These are phyloP conservation scores for Hyphopichia khmerensis DNA, from an alignment of 1,139 yeast species.

Conservation along the genomic window DNA sequence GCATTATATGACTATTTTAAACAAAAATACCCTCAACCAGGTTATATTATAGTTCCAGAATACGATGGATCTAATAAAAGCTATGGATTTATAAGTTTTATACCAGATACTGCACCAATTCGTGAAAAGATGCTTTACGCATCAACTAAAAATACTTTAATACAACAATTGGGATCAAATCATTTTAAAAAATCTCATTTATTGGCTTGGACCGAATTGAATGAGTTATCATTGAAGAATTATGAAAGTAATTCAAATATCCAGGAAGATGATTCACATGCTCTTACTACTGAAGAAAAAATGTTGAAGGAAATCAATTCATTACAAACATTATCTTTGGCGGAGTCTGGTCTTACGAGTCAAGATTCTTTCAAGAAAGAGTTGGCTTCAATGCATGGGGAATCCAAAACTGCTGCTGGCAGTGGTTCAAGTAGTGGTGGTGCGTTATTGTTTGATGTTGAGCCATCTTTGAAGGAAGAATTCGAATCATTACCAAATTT, in stretches of 20 bases:
- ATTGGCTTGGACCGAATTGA: conserved; percentile 55
- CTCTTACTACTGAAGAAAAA: conserved; percentile 64
- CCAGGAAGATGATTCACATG: conserved; percentile 35
- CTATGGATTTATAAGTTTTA: conserved; percentile 70
- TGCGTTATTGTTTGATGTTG: conserved; percentile 28
- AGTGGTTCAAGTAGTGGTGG: conserved; percentile 5
- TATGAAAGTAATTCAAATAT: conserved; percentile 39
- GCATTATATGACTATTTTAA: conserved; percentile 31
- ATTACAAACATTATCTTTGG: conserved; percentile 29
- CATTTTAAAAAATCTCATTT: conserved; percentile 51
- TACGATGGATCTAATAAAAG: conserved; percentile 8
- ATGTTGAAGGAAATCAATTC: conserved; percentile 46
- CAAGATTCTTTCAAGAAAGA: conserved; percentile 22
- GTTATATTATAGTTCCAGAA: conserved; percentile 51
- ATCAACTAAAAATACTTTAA: conserved; percentile 74
- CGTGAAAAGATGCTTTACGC: conserved; percentile 92
- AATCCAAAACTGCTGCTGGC: neutral
- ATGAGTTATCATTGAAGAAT: conserved; percentile 57
- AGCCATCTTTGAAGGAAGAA: conserved; percentile 19
- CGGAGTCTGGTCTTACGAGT: conserved; percentile 13
- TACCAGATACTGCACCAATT: conserved; percentile 84
- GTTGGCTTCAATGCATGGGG: conserved; percentile 37
- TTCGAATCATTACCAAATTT: conserved; percentile 18
- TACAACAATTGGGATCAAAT: conserved; percentile 69
- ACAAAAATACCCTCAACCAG: conserved; percentile 49